Percentiles rank a stretch among this genome's conserved stretches.
Conservation (phyloP, 1,284 basidiomycete genomes). For the Trichosporon ovoides region DNA sequence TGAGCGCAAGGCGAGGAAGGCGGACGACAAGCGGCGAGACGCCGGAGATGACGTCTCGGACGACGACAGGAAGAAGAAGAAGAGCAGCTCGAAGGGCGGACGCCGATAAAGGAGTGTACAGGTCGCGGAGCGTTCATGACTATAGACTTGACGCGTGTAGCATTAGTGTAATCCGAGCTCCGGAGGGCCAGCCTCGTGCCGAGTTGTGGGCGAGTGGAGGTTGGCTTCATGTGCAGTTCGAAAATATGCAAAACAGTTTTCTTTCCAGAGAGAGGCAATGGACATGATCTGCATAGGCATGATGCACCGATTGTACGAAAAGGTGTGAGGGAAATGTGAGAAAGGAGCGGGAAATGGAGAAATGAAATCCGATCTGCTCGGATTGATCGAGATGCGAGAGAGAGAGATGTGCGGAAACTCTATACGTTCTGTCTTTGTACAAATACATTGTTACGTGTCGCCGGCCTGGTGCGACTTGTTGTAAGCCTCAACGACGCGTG, state of each 20-base stretch:
- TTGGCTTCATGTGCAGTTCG: neutral
- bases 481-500: slow-evolving; percentile 43
- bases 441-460: neutral
- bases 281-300: neutral
- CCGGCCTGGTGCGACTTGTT: slow-evolving; percentile 33
- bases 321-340: too few species aligned
- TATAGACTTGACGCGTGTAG: slow-evolving; percentile 8
- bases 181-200: neutral
- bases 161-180: slow-evolving; percentile 8
- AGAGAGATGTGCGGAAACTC: too few species aligned
- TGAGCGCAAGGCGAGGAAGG: slow-evolving; percentile 71
- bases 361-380: too few species aligned
- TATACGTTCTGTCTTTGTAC: too few species aligned
- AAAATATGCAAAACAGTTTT: neutral
- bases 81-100: slow-evolving; percentile 29
- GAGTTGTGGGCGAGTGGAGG: neutral
- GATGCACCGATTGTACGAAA: neutral
- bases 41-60: slow-evolving; percentile 32
- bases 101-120: slow-evolving; percentile 8
- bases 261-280: neutral
- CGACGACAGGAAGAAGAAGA: slow-evolving; percentile 38
- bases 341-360: too few species aligned
- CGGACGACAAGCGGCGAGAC: slow-evolving; percentile 36
- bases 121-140: neutral
- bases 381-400: too few species aligned